A percentile compares a stretch with the other conserved stretches of the same genome.
These are phyloP conservation scores for Amanita fuliginea DNA, from an alignment of 768 basidiomycete genomes.

Conservation along the genomic window DNA sequence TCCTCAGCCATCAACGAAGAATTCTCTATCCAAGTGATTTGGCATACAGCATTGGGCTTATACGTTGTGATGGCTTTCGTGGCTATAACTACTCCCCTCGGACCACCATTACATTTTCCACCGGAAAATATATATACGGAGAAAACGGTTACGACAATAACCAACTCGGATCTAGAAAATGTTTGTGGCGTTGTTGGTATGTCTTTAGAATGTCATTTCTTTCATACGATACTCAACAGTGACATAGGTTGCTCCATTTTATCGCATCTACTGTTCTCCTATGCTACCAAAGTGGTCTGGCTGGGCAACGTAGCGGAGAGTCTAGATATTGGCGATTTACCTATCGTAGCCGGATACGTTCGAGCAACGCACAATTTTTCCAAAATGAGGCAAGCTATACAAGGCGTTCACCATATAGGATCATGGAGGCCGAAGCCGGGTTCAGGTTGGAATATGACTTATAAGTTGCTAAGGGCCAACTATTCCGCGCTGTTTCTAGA, in stretches of 20 bases:
- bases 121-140: slow-evolving; percentile 65
- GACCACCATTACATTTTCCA: slow-evolving; percentile 68
- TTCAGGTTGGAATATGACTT: slow-evolving; percentile 54
- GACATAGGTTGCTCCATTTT: slow-evolving; percentile 41
- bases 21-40: slow-evolving; percentile 23
- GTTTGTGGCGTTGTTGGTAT: slow-evolving; percentile 54
- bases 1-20: slow-evolving; percentile 12
- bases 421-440: slow-evolving; percentile 51
- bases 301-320: slow-evolving; percentile 65
- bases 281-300: slow-evolving; percentile 81
- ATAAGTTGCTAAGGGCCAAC: slow-evolving; percentile 54
- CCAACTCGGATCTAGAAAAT: slow-evolving; percentile 60
- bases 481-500: slow-evolving; percentile 25
- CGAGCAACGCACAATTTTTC: slow-evolving; percentile 54
- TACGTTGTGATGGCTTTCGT: slow-evolving; percentile 32
- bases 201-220: slow-evolving; percentile 6
- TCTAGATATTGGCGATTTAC: slow-evolving; percentile 82
- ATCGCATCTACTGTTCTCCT: slow-evolving; percentile 69
- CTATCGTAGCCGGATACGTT: slow-evolving; percentile 67
- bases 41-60: slow-evolving; percentile 41
- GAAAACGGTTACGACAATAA: slow-evolving; percentile 48
- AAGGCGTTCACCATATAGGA: slow-evolving; percentile 34
- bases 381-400: slow-evolving; percentile 51
- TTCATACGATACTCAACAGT: not conserved
- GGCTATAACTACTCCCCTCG: slow-evolving; percentile 50